Percentiles rank a stretch among this genome's conserved stretches.
Evolutionary conservation across 805 yeast species (phyloP).

Genomic region (Candida vartiovaarae): DNA sequence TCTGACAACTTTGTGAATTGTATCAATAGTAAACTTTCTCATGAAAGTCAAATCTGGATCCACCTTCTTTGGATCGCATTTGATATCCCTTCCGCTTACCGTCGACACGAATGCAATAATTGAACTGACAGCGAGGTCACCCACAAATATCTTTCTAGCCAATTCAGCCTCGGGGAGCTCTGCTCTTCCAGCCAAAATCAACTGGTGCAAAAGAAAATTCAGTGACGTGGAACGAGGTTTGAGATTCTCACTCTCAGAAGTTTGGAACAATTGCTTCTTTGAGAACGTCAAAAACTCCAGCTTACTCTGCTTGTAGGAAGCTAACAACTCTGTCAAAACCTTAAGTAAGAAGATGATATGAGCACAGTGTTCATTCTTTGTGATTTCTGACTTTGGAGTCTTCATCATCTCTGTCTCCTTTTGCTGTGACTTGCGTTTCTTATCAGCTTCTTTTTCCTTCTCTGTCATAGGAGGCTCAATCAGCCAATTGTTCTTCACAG

Average conservation of each 20-base stretch:
- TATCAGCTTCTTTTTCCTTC: slow-evolving; percentile 25
- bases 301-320: slow-evolving; percentile 76
- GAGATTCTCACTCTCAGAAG: slow-evolving; percentile 25
- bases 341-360: slow-evolving; percentile 66
- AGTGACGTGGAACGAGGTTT: slow-evolving; percentile 75
- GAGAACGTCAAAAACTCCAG: slow-evolving; percentile 76
- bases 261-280: slow-evolving; percentile 36
- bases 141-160: slow-evolving; percentile 48
- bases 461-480: slow-evolving; percentile 27
- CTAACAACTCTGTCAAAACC: slow-evolving; percentile 59
- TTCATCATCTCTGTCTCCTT: slow-evolving; percentile 22
- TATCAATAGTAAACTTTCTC: slow-evolving; percentile 67
- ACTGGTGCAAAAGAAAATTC: slow-evolving; percentile 69
- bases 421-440: slow-evolving; percentile 21
- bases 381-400: slow-evolving; percentile 27
- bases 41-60: slow-evolving; percentile 69
- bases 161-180: slow-evolving; percentile 30
- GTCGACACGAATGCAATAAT: slow-evolving; percentile 60
- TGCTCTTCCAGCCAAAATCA: slow-evolving; percentile 45
- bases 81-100: slow-evolving; percentile 26
- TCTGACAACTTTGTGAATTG: slow-evolving; percentile 52
- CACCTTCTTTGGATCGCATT: slow-evolving; percentile 40
- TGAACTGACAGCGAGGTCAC: slow-evolving; percentile 55
- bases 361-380: slow-evolving; percentile 50
- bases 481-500: slow-evolving; percentile 34